A percentile compares a stretch with the other conserved stretches of the same genome.
phyloP scores from a whole-genome alignment of 2,329 filamentous ascomycete species.

The Didymosphaeria variabile region DNA sequence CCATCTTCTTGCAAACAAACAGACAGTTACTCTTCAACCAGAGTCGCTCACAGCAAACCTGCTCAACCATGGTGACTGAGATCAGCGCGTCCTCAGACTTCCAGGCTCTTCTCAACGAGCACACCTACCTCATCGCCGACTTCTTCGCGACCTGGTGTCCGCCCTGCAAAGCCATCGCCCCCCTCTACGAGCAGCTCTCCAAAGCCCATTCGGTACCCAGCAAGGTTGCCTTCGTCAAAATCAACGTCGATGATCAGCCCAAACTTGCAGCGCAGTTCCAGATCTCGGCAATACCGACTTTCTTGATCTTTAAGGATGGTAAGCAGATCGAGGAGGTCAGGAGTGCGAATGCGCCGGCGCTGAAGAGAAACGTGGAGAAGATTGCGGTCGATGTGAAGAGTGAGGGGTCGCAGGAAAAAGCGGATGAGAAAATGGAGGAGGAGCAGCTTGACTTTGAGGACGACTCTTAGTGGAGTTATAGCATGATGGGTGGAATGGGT shows the following conservation, averaged over 20 bases:
- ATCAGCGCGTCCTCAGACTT: slow-evolving; percentile 46
- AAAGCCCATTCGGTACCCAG: slow-evolving; percentile 55
- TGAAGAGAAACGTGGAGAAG: slow-evolving; percentile 39
- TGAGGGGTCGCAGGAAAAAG: slow-evolving; percentile 15
- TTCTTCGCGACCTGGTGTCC: slow-evolving; percentile 66
- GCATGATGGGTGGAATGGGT: slow-evolving; percentile 40
- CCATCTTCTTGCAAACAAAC: neutral
- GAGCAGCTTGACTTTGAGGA: slow-evolving; percentile 31
- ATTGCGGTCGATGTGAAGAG: slow-evolving; percentile 25
- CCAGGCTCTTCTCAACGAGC: slow-evolving; percentile 43
- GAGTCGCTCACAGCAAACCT: neutral
- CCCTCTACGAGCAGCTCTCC: slow-evolving; percentile 62
- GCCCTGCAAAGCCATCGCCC: slow-evolving; percentile 64
- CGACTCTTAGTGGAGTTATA: slow-evolving; percentile 46
- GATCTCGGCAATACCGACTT: slow-evolving; percentile 57
- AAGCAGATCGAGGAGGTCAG: slow-evolving; percentile 41
- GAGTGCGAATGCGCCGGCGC: slow-evolving; percentile 37
- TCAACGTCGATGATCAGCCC: slow-evolving; percentile 63
- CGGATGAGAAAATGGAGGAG: slow-evolving; percentile 20
- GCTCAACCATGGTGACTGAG: slow-evolving; percentile 36
- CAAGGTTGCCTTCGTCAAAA: slow-evolving; percentile 62
- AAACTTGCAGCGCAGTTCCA: slow-evolving; percentile 59
- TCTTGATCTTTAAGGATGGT: slow-evolving; percentile 44
- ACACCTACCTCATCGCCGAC: slow-evolving; percentile 58
- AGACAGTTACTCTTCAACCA: neutral